phyloP scores from a whole-genome alignment of 176 grass and related monocot species.

The Microstegium vimineum region DNA sequence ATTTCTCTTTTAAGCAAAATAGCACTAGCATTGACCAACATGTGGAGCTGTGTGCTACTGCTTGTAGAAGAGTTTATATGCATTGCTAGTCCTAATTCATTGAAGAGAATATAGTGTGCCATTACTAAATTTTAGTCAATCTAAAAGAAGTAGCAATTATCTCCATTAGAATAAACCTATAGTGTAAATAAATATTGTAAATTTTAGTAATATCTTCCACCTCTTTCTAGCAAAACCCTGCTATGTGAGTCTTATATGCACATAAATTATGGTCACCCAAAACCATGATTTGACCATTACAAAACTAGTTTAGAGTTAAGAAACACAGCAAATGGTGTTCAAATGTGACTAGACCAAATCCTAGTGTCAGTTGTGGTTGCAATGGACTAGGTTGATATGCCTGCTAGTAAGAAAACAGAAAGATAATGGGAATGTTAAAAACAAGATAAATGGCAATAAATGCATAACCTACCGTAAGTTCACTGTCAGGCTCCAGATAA shows the following conservation, averaged over 20 bases:
- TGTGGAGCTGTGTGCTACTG: neutral
- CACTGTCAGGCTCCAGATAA: constrained; percentile 89
- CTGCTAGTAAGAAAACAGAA: neutral
- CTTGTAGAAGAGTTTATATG: neutral
- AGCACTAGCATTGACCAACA: neutral
- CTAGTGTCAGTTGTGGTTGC: neutral
- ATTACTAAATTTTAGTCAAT: constrained; percentile 2
- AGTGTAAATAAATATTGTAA: neutral
- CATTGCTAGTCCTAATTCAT: neutral
- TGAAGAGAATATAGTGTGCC: neutral
- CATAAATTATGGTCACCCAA: neutral
- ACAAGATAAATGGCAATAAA: constrained; percentile 29
- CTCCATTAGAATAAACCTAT: neutral
- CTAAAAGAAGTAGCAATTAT: neutral
- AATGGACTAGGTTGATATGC: neutral
- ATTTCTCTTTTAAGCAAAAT: neutral
- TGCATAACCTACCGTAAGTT: constrained; percentile 75
- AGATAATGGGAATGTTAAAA: constrained; percentile 3
- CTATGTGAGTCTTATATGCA: constrained; percentile 1
- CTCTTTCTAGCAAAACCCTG: neutral
- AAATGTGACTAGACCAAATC: constrained; percentile 13
- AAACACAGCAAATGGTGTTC: neutral
- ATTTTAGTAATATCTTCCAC: neutral
- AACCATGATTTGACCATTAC: neutral
- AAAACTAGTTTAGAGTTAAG: neutral